Evolutionary conservation across 139 green algal species (phyloP), one percentile per base, ranked within the genome.

Genomic region (Volvox reticuliferus): DNA sequence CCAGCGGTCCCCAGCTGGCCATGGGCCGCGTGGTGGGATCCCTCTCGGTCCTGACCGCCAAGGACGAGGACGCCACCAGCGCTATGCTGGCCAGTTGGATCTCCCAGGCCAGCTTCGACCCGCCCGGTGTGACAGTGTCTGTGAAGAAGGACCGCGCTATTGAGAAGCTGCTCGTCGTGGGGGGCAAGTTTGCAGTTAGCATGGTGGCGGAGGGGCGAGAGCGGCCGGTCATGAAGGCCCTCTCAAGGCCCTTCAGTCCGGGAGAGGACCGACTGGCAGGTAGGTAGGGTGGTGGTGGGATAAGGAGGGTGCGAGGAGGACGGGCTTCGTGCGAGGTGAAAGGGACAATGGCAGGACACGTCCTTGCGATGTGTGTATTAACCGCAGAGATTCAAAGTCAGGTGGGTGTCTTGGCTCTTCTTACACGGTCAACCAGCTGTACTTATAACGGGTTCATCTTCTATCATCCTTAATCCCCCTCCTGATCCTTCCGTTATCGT

Each of bases 51-150:
- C 92, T 99, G 28, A 98, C 97, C 0, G 95, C 95, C 19, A 91
- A 89, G 35, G 95, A 97, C 68, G 97, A 97, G 61, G 97, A 99
- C 67, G 97, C 97, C 17, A 77, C 93, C 69, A 94, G 82, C 85
- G 97, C 96, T 73, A 99, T 99, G 98, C 91, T 99, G 5, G 98
- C 98, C 0, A 97, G 93, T 78, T 99, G 98, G 98, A 93, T 99
- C 1, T 96, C 93, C 28, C 97, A 98, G 94, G 98, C 97, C 2
- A 96, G 93, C 21, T 99, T 99, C 92, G 94, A 97, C 84, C 98
- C 98, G 0, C 98, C 98, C 12, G 98, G 97, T 62, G 13, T 99
- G 12, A 99, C 98, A 0, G 93, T 99, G 67, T 95, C 98, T 2
- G 96, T 98, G 12, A 98, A 98, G 89, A 99, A 99, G 79, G 98